phyloP scores from a whole-genome alignment of 2,329 filamentous ascomycete genomes.

The Penicillium hordei region DNA sequence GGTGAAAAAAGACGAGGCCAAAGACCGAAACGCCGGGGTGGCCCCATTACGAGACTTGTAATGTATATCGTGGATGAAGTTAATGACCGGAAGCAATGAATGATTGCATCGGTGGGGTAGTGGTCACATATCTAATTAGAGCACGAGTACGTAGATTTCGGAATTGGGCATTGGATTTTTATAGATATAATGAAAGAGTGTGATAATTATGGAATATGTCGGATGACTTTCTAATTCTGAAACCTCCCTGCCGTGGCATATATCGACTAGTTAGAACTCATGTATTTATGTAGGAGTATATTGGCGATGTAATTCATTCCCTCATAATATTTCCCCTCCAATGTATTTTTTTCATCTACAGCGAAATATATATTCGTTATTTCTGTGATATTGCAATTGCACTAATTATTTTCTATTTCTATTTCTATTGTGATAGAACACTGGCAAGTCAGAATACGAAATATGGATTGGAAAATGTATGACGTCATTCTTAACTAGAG shows the following conservation, averaged over 20 bases:
- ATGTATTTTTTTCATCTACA: neutral
- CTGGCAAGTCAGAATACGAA: neutral
- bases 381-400: neutral
- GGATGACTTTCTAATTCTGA: too few relatives aligned
- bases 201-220: too few relatives aligned
- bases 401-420: too few relatives aligned
- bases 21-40: neutral
- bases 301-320: too few relatives aligned
- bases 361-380: neutral
- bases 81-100: neutral
- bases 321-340: too few relatives aligned
- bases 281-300: neutral
- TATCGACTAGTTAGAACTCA: neutral
- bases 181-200: neutral
- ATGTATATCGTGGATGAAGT: conserved; percentile 3
- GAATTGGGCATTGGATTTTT: neutral
- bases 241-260: neutral
- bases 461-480: neutral
- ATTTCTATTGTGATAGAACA: neutral
- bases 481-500: neutral
- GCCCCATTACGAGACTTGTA: neutral
- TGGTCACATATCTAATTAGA: neutral
- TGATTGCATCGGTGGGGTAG: too few relatives aligned
- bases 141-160: neutral
- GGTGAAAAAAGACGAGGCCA: neutral